phyloP scores from a whole-genome alignment of 768 basidiomycete genomes.

The Tubosaeta brunneosetosa region DNA sequence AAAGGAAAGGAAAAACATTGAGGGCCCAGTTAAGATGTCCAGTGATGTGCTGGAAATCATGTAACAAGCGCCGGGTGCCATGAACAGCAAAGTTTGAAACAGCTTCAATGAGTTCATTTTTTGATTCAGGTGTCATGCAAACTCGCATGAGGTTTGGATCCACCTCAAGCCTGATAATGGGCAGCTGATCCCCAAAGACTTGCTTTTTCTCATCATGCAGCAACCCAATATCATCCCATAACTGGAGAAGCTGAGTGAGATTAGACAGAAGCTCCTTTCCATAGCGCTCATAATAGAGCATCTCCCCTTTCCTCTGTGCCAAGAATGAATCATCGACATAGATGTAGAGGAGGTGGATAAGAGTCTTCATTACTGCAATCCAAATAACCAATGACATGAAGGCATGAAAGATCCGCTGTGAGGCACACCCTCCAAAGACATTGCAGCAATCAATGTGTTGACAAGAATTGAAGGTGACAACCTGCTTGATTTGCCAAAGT shows the following conservation, averaged over 20 bases:
- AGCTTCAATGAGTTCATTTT: conserved; percentile 9
- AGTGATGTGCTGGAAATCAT: conserved; percentile 29
- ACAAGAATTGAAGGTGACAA: conserved; percentile 17
- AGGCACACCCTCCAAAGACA: conserved; percentile 22
- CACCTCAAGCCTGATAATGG: conserved; percentile 34
- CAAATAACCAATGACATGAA: conserved; percentile 18
- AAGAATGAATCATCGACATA: conserved; percentile 31
- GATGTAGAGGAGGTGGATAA: conserved; percentile 1
- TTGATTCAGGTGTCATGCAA: conserved; percentile 6
- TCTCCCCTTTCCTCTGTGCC: neutral
- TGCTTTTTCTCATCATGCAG: conserved; percentile 22
- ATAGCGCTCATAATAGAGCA: neutral
- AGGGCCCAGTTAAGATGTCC: conserved; percentile 39
- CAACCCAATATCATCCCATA: conserved; percentile 30
- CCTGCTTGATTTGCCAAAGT: conserved; percentile 39
- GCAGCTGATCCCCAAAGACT: neutral
- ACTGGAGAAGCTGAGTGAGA: conserved; percentile 12
- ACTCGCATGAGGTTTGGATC: conserved; percentile 26
- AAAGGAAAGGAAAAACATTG: conserved; percentile 36
- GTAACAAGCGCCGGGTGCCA: neutral
- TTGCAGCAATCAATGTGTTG: conserved; percentile 21
- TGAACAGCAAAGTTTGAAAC: conserved; percentile 11
- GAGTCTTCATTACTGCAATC: too few relatives aligned
- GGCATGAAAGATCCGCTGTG: conserved; percentile 24
- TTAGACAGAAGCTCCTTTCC: neutral